Evolutionary conservation across 148 eudicot species (phyloP).

Genomic region (Polygonum maritimum): DNA sequence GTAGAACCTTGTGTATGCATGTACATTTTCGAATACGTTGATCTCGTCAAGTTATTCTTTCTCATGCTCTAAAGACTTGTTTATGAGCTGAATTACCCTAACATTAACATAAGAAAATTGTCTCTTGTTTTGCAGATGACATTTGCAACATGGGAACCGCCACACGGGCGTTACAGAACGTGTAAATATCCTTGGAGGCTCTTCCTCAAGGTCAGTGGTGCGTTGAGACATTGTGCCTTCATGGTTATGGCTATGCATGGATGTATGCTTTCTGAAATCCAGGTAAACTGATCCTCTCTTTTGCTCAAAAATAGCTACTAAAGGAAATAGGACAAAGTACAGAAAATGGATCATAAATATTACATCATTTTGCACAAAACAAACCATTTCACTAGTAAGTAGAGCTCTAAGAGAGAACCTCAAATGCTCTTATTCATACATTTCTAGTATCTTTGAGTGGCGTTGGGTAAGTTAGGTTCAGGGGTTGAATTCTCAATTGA

Average conservation of each 20-base stretch:
- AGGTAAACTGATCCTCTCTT: constrained; percentile 22
- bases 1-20: not conserved
- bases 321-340: too few species aligned
- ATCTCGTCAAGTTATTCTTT: not conserved
- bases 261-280: constrained; percentile 65
- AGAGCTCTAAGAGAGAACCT: too few species aligned
- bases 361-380: too few species aligned
- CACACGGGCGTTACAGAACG: constrained; percentile 61
- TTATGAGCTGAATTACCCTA: not conserved
- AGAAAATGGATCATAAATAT: too few species aligned
- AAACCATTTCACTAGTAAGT: too few species aligned
- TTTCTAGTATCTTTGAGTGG: too few species aligned
- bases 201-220: constrained; percentile 59
- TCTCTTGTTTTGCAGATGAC: constrained; percentile 22
- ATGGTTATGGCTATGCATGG: constrained; percentile 86
- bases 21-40: not conserved
- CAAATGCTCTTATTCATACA: too few species aligned
- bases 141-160: constrained; percentile 69
- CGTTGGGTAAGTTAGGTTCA: too few species aligned
- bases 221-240: constrained; percentile 62
- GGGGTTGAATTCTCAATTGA: not conserved
- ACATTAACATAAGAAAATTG: not conserved
- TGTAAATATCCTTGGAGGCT: constrained; percentile 52
- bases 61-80: not conserved
- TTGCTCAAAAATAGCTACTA: not conserved